Conservation (phyloP, 345 rosid species). For the Syzygium grande region DNA sequence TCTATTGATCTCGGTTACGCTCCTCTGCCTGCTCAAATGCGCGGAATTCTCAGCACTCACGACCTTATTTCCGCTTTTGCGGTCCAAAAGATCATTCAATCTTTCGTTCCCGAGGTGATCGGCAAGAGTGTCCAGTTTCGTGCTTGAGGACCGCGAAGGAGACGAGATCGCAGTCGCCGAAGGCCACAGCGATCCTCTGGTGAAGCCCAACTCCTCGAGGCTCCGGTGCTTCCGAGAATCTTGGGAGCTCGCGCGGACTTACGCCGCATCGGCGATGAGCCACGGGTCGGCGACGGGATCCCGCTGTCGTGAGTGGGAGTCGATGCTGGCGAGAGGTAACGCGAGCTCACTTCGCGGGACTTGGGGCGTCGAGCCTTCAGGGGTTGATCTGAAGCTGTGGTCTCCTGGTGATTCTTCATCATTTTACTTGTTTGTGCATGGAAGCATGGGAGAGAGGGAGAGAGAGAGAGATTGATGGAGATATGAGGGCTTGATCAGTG, state of each 20-base stretch:
- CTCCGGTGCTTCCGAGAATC: conserved; percentile 18
- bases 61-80: conserved; percentile 9
- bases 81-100: conserved; percentile 26
- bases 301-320: conserved; percentile 26
- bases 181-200: conserved; percentile 42
- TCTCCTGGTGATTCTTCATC: conserved; percentile 32
- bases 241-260: conserved; percentile 3
- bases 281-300: conserved; percentile 20
- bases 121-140: conserved; percentile 31
- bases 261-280: conserved; percentile 15
- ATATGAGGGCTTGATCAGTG: not conserved
- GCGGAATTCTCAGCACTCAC: not conserved
- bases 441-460: not conserved
- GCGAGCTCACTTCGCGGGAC: conserved; percentile 58
- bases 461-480: not conserved
- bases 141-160: conserved; percentile 17
- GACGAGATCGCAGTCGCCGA: conserved; percentile 11
- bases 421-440: not conserved
- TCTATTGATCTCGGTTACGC: conserved; percentile 17
- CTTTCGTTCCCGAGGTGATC: conserved; percentile 46
- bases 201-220: conserved; percentile 15
- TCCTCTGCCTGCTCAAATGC: conserved; percentile 23
- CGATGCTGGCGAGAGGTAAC: conserved; percentile 43
- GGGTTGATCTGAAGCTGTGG: conserved; percentile 14
- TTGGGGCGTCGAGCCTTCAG: conserved; percentile 33